Evolutionary conservation across 352 stramenopile genomes (phyloP).

Genomic region (Globisporangium perplexum): DNA sequence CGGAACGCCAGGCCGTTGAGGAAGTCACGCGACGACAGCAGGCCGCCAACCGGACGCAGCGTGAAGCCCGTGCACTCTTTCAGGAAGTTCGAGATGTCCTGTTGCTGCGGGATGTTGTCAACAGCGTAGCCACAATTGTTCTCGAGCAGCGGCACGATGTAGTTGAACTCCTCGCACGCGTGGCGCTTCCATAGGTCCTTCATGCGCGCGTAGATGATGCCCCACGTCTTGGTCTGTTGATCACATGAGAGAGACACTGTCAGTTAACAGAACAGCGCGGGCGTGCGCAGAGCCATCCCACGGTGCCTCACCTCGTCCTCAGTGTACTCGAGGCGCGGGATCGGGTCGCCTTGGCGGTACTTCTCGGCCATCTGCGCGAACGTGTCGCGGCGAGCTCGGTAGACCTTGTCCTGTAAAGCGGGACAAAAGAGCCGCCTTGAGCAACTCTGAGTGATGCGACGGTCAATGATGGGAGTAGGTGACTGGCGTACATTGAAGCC

Average conservation of each 20-base stretch:
- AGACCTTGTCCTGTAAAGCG: constrained; percentile 67
- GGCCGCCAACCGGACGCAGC: constrained; percentile 91
- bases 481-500: constrained; percentile 83
- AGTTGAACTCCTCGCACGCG: constrained; percentile 96
- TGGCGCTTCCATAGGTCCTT: constrained; percentile 91
- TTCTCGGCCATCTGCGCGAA: constrained; percentile 88
- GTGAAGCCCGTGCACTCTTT: constrained; percentile 89
- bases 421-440: not conserved
- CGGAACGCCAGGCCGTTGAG: constrained; percentile 96
- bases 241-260: not conserved
- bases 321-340: constrained; percentile 94
- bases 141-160: constrained; percentile 92
- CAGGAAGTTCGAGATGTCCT: constrained; percentile 94
- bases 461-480: too few species aligned
- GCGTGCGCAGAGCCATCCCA: too few species aligned
- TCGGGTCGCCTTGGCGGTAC: constrained; percentile 88
- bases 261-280: too few species aligned
- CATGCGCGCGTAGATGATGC: constrained; percentile 92
- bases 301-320: constrained; percentile 88
- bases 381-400: constrained; percentile 83
- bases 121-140: constrained; percentile 92
- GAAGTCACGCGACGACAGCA: constrained; percentile 97
- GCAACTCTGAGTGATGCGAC: not conserved
- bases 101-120: constrained; percentile 94
- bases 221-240: constrained; percentile 78